Percentiles rank a stretch among this genome's conserved stretches.
phyloP scores from a whole-genome alignment of 768 basidiomycete species.

The Pulveroboletus sp. region DNA sequence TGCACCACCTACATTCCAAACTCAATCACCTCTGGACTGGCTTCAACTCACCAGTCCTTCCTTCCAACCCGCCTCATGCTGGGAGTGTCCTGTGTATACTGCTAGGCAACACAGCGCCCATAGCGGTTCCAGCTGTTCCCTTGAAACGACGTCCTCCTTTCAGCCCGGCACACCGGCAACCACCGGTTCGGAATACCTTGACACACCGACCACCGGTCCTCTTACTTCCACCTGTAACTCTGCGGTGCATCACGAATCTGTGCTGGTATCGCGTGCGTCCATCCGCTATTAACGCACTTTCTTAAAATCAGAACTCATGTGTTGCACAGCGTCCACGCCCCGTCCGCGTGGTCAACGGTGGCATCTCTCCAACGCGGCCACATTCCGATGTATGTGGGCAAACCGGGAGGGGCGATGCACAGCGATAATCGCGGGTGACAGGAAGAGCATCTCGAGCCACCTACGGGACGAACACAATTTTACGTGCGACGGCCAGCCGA shows the following conservation, averaged over 20 bases:
- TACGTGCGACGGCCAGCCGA: constrained; percentile 10
- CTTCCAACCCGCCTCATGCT: constrained; percentile 2
- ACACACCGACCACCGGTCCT: too few species aligned
- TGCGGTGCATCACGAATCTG: not conserved
- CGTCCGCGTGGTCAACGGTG: constrained; percentile 10
- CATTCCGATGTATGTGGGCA: constrained; percentile 23
- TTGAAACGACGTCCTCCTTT: not conserved
- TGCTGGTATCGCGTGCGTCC: constrained; percentile 11
- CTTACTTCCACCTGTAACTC: not conserved
- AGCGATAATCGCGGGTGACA: constrained; percentile 16
- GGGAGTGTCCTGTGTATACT: constrained; percentile 2
- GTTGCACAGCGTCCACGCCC: constrained; percentile 6
- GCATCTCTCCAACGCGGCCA: constrained; percentile 1
- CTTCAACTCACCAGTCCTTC: not conserved
- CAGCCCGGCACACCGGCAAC: too few species aligned
- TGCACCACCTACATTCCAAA: not conserved
- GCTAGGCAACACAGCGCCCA: not conserved
- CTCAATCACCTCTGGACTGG: not conserved
- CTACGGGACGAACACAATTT: constrained; percentile 21
- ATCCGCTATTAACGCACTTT: not conserved
- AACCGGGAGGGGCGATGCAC: constrained; percentile 7
- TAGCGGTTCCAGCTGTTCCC: not conserved
- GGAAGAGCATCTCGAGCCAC: constrained; percentile 18
- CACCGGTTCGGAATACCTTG: too few species aligned
- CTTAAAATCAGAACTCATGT: constrained; percentile 3